A percentile compares a stretch with the other conserved stretches of the same genome.
These are phyloP conservation scores for Senna siamea DNA, from an alignment of 306 rosid genomes.

Conservation along the genomic window DNA sequence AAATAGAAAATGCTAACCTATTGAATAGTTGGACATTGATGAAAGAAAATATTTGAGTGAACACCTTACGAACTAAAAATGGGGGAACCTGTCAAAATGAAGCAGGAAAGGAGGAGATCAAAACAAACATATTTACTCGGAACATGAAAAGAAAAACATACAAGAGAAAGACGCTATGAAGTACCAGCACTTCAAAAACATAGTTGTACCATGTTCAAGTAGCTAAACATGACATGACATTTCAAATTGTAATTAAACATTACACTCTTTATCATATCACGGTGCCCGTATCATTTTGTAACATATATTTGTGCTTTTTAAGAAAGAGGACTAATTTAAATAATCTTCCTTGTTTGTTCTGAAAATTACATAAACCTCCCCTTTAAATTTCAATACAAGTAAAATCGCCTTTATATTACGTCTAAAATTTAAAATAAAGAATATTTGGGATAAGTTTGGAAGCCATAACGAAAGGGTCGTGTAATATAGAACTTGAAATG, in stretches of 20 bases:
- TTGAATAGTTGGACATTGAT: constrained; percentile 94
- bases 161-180: background rate
- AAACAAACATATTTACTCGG: constrained; percentile 10
- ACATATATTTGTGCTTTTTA: too few species aligned
- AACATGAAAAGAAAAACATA: constrained; percentile 19
- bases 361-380: constrained; percentile 2
- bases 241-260: too few species aligned
- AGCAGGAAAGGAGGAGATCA: constrained; percentile 19
- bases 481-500: constrained; percentile 14
- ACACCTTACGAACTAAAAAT: constrained; percentile 82
- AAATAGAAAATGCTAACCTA: constrained; percentile 56
- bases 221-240: too few species aligned
- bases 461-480: background rate
- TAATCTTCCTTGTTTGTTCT: constrained; percentile 2
- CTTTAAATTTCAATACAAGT: constrained; percentile 15
- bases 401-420: background rate
- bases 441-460: constrained; percentile 22
- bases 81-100: constrained; percentile 52
- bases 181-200: too few species aligned
- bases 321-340: too few species aligned
- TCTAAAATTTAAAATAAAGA: constrained; percentile 26
- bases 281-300: too few species aligned
- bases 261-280: too few species aligned
- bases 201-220: too few species aligned
- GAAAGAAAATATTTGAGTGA: constrained; percentile 80